Percentiles rank a stretch among this genome's conserved stretches.
Evolutionary conservation across 2,329 filamentous ascomycete genomes (phyloP).

Genomic region (Colletotrichum liriopes): DNA sequence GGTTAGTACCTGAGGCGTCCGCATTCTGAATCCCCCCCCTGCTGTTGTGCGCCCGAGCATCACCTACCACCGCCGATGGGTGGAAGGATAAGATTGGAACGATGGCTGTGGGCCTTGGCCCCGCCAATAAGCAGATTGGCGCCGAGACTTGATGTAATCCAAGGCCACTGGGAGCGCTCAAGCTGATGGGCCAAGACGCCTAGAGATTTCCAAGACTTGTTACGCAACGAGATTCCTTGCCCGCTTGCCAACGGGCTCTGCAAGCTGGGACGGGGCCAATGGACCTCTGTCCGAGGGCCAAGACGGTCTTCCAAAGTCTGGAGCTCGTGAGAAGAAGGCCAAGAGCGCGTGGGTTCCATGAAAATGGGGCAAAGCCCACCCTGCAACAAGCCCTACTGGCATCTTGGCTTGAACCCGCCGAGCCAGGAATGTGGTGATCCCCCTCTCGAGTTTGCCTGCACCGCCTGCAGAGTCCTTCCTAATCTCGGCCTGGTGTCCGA

Average conservation of each 20-base stretch:
- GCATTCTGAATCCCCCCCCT: neutral
- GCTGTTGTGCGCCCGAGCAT: constrained; percentile 20
- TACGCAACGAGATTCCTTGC: constrained; percentile 22
- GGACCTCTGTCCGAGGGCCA: constrained; percentile 7
- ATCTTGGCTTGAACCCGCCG: constrained; percentile 36
- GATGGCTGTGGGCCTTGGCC: constrained; percentile 30
- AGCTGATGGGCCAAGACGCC: constrained; percentile 38
- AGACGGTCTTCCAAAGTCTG: constrained; percentile 27
- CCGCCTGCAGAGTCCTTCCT: constrained; percentile 38
- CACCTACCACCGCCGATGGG: neutral
- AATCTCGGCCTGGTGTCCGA: constrained; percentile 35
- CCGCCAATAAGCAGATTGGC: constrained; percentile 21
- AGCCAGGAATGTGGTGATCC: constrained; percentile 34
- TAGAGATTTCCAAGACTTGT: constrained; percentile 31
- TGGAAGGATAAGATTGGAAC: constrained; percentile 27
- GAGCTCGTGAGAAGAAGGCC: constrained; percentile 33
- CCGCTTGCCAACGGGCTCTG: constrained; percentile 13
- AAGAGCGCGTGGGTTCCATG: constrained; percentile 37
- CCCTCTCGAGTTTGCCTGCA: constrained; percentile 26
- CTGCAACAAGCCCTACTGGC: constrained; percentile 30
- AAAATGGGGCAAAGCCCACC: constrained; percentile 35
- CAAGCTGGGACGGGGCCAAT: constrained; percentile 3
- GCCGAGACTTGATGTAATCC: constrained; percentile 41
- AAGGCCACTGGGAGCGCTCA: constrained; percentile 28
- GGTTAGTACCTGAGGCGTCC: neutral